Evolutionary conservation across 1,139 yeast species (phyloP).

Genomic region (Magnusiomyces sp.): DNA sequence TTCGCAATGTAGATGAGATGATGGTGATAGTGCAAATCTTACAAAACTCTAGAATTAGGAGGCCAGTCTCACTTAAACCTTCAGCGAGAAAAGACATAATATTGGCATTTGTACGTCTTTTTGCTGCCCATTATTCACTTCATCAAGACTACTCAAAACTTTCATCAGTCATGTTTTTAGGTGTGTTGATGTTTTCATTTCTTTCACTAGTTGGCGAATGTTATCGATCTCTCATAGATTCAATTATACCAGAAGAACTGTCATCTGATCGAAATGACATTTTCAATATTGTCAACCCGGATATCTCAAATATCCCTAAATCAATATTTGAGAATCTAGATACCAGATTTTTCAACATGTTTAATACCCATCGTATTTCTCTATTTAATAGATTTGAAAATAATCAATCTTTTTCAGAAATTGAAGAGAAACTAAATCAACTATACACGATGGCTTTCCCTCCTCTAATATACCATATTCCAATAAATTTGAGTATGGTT

Average conservation of each 20-base stretch:
- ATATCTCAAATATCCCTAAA: neutral
- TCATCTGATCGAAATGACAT: neutral
- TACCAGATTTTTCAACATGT: neutral
- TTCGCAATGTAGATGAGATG: constrained; percentile 11
- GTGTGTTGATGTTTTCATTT: constrained; percentile 4
- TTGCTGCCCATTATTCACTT: constrained; percentile 1
- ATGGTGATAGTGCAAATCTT: constrained; percentile 5
- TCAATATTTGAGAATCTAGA: neutral
- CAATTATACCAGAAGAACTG: neutral
- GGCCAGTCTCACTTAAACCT: constrained; percentile 4
- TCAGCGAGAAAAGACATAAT: neutral
- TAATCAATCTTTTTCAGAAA: neutral
- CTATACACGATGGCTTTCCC: constrained; percentile 7
- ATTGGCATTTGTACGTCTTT: constrained; percentile 1
- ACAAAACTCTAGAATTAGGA: neutral
- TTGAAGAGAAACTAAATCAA: constrained; percentile 3
- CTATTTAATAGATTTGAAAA: no score
- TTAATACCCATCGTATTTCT: neutral
- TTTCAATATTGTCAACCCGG: neutral
- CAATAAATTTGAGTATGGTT: constrained; percentile 2
- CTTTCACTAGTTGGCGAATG: neutral
- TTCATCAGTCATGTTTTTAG: neutral
- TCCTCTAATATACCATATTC: constrained; percentile 5
- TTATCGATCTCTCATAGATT: neutral
- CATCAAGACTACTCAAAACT: constrained; percentile 1